phyloP scores from a whole-genome alignment of 768 basidiomycete species.

The Tricholoma saponaceum region DNA sequence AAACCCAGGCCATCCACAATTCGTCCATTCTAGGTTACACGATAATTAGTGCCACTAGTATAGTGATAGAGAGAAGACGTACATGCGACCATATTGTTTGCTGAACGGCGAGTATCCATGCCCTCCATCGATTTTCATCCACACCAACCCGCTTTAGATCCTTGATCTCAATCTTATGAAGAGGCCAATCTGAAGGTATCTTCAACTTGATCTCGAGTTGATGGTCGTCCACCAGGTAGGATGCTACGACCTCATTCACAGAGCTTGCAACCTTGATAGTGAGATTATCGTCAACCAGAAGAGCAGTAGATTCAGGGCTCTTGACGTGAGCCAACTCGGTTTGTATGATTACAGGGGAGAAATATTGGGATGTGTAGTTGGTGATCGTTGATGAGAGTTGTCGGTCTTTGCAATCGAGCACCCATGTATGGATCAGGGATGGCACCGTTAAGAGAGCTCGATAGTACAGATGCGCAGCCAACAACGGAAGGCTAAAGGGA shows the following conservation, averaged over 20 bases:
- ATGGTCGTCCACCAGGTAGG: constrained; percentile 91
- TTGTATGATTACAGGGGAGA: constrained; percentile 85
- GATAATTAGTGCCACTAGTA: neutral
- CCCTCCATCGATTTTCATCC: constrained; percentile 85
- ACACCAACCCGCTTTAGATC: constrained; percentile 85
- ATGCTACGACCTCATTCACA: constrained; percentile 78
- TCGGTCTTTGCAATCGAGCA: constrained; percentile 84
- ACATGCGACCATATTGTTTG: constrained; percentile 89
- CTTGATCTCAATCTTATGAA: constrained; percentile 83
- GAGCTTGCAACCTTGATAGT: constrained; percentile 70
- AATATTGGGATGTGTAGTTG: constrained; percentile 75
- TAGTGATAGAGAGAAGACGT: constrained; percentile 19
- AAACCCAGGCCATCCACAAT: constrained; percentile 83
- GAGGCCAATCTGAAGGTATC: constrained; percentile 88
- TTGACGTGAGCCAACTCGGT: constrained; percentile 78
- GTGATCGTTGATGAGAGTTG: constrained; percentile 76
- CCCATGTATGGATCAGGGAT: constrained; percentile 82
- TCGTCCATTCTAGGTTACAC: constrained; percentile 66
- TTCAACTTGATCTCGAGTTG: constrained; percentile 83
- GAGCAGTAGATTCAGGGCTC: constrained; percentile 46
- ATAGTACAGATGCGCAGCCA: constrained; percentile 88
- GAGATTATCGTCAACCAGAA: constrained; percentile 72
- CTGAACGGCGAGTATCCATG: constrained; percentile 90
- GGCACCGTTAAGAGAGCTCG: constrained; percentile 81
- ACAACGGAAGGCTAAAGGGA: constrained; percentile 49